Base-by-base conservation (phyloP, 2,329 filamentous ascomycete genomes). In the Fusarium tricinctum region DNA sequence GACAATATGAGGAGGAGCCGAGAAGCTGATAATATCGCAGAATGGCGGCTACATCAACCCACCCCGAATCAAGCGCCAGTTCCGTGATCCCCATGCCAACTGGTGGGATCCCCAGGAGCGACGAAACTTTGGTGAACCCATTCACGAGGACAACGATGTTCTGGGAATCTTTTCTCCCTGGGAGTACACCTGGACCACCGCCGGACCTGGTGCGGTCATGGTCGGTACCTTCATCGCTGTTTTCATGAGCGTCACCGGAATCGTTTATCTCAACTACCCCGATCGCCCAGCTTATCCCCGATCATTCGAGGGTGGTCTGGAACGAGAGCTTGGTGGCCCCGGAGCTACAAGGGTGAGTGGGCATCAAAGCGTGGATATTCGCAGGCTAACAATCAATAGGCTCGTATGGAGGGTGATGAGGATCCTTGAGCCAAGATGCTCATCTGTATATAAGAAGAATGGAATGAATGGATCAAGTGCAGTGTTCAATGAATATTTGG, bases 31-130 rank as follows among this genome's bases (percentile, higher is more conserved):
- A 70, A 69, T 66, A 55, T 70, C 66, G 62, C 78, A 94, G 92
- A 97, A 94, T 80, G 93, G 92, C 76, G 91, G 91, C 80, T 96
- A 93, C 80, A 86, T 92, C 77, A 93, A 94, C 82, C 92, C 92
- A 60, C 88, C 89, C 15, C 82, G 86, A 55, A 84, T 95, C 81
- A 97, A 97, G 86, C 92, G 95, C 73, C 91, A 94, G 80, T 92
- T 93, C 83, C 93, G 96, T 78, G 96, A 98, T 80, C 96, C 97
- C 35, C 88, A 98, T 79, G 95, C 82, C 77, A 90, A 93, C 78
- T 99, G 94, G 93, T 98, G 94, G 93, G 95, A 99, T 82, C 92
- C 94, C 81, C 96, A 99, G 83, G 96, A 98, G 81, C 91, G 94
- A 78, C 89, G 96, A 76, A 98, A 99, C 86, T 98, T 92, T 79